Percentiles rank a stretch among this genome's conserved stretches.
Conservation (phyloP, 2,329 filamentous ascomycete species). For the Coniochaeta ligniaria region DNA sequence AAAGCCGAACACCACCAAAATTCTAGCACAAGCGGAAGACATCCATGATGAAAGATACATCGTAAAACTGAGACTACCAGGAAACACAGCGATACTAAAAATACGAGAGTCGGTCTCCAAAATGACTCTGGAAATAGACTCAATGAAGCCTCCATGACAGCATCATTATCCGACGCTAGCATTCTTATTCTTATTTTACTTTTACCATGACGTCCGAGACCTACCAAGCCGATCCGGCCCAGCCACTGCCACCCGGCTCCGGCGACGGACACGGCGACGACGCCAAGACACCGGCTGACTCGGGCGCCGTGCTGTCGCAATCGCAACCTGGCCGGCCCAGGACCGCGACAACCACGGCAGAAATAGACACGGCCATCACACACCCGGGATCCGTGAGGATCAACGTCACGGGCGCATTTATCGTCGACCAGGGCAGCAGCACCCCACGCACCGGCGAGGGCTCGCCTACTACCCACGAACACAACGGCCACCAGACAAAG, state of each 20-base stretch:
- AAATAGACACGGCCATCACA: constrained; percentile 54
- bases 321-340: constrained; percentile 18
- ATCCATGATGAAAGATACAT: constrained; percentile 20
- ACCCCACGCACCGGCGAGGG: constrained; percentile 40
- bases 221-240: constrained; percentile 8
- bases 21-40: not conserved
- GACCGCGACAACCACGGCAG: constrained; percentile 37
- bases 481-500: constrained; percentile 61
- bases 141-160: not conserved
- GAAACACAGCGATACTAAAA: not conserved
- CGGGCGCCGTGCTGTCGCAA: constrained; percentile 5
- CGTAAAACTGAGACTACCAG: constrained; percentile 21
- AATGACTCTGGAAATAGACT: not conserved
- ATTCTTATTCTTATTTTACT: not conserved
- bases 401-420: constrained; percentile 94
- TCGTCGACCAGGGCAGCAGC: constrained; percentile 72
- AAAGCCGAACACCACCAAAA: constrained; percentile 6
- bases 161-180: not conserved
- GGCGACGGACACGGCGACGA: not conserved
- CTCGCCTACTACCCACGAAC: constrained; percentile 50
- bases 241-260: not conserved
- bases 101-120: not conserved
- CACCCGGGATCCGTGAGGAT: constrained; percentile 75
- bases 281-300: constrained; percentile 1
- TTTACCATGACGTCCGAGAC: not conserved